These are phyloP conservation scores for Scheffersomyces illinoinensis DNA, from an alignment of 1,139 yeast genomes.

Conservation along the genomic window DNA sequence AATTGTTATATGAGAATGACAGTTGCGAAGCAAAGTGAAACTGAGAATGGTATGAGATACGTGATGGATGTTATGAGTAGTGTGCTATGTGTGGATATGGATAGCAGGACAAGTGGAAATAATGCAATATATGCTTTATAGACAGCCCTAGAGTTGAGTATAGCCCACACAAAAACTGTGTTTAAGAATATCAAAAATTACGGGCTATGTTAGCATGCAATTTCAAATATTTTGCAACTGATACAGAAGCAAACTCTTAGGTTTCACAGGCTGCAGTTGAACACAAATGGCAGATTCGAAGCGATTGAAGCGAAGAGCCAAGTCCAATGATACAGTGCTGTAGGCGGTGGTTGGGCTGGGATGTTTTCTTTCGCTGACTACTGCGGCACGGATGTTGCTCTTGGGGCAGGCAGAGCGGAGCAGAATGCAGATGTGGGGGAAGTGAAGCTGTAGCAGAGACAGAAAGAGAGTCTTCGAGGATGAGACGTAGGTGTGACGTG, in stretches of 20 bases:
- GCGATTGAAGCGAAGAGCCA: background rate
- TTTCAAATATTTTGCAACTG: background rate
- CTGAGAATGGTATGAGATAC: too few relatives aligned
- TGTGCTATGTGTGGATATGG: background rate
- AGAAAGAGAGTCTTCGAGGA: background rate
- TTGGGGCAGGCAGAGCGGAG: background rate
- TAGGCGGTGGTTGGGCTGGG: background rate
- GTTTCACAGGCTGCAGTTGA: background rate
- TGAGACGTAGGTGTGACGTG: background rate
- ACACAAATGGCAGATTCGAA: background rate
- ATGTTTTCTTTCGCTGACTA: background rate
- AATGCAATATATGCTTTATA: background rate
- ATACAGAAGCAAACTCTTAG: background rate
- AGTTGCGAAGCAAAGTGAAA: too few relatives aligned
- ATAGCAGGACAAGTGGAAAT: background rate
- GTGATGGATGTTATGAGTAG: background rate
- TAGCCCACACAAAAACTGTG: background rate
- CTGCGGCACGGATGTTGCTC: background rate
- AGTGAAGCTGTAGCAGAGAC: background rate
- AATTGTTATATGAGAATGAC: background rate
- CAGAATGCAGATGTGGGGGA: background rate
- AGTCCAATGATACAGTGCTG: background rate
- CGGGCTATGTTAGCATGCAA: background rate
- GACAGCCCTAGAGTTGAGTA: too few relatives aligned
- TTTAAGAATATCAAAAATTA: background rate